A percentile compares a stretch with the other conserved stretches of the same genome.
These are phyloP conservation scores for Cyathus olla DNA, from an alignment of 1,284 basidiomycete species.

Conservation along the genomic window DNA sequence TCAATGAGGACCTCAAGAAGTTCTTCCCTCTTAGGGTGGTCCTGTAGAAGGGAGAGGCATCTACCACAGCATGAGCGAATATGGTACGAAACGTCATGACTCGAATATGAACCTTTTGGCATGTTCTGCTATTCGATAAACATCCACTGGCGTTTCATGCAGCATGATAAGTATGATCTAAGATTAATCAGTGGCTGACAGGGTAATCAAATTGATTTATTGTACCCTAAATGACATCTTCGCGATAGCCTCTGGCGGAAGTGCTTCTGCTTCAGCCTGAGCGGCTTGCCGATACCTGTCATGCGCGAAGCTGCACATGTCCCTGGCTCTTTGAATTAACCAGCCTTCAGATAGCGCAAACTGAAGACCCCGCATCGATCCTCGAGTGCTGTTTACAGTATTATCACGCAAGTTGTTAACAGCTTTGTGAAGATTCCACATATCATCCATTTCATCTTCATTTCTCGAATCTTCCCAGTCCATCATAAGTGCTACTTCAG, in stretches of 20 bases:
- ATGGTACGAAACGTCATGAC: not conserved
- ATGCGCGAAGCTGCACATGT: constrained; percentile 81
- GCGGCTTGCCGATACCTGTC: constrained; percentile 79
- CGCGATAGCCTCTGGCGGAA: constrained; percentile 62
- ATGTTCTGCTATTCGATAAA: constrained; percentile 76
- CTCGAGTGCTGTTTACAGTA: constrained; percentile 54
- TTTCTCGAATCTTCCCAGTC: constrained; percentile 74
- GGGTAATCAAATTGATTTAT: constrained; percentile 5
- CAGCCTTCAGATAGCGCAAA: constrained; percentile 75
- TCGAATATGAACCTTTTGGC: constrained; percentile 61
- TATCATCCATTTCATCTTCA: constrained; percentile 65
- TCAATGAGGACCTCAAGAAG: constrained; percentile 69
- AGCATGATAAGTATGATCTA: constrained; percentile 81
- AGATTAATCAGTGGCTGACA: not conserved
- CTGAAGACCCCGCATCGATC: constrained; percentile 76
- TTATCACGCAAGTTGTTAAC: constrained; percentile 56
- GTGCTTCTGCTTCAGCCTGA: constrained; percentile 63
- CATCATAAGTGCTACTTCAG: constrained; percentile 77
- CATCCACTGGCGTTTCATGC: constrained; percentile 67
- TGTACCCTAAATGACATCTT: constrained; percentile 77
- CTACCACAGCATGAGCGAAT: constrained; percentile 39
- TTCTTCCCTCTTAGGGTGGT: constrained; percentile 70
- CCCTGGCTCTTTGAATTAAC: constrained; percentile 75
- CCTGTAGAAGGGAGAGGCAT: constrained; percentile 69
- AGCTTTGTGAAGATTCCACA: constrained; percentile 63